Evolutionary conservation across 176 grass and related monocot species (phyloP), one percentile per base, ranked within the genome.

Genomic region (Guadua angustifolia): DNA sequence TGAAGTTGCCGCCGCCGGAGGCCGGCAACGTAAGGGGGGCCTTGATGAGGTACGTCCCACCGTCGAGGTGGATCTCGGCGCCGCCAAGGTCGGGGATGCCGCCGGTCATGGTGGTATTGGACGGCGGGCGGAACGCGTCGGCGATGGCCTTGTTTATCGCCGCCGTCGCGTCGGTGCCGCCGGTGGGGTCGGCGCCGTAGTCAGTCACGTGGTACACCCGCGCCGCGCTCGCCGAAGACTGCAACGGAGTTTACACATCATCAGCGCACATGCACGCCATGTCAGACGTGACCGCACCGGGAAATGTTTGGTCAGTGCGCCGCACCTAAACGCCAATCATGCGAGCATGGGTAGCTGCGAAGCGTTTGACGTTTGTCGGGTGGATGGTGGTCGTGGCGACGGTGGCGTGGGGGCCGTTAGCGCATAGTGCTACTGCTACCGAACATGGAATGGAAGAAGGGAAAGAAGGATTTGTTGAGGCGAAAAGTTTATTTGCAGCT

Each of bases 61-160:
- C 97, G 83, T 94, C 97, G 25, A 99, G 85, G 73, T 96, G 89
- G 57, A 99, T 53, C 83, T 99, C 91, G 4, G 87, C 86, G 60
- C 97, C 97, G 55, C 97, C 91, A 19, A 99, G 91, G 69, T 99
- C 91, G 12, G 89, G 70, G 38, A 99, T 90, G 67, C 93, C 91
- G 64, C 83, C 89, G 43, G 89, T 92, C 78, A 96, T 77, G 17
- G 83, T 92, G 10, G 61, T 50, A 69, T 83, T 87, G 7, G 90
- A 83, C 13, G 85, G 73, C 7, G 74, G 29, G 38, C 67, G 33
- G 84, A 94, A 99, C 9, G 96, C 96, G 44, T 90, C 93, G n/a
- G 96, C 86, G 38, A 99, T 85, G 80, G 93, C 96, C 60, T 74
- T 92, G 33, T 76, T 87, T 63, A 99, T 99, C 21, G 96, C 93